Evolutionary conservation across 306 rosid species (phyloP).

Genomic region (Medicago arabica): DNA sequence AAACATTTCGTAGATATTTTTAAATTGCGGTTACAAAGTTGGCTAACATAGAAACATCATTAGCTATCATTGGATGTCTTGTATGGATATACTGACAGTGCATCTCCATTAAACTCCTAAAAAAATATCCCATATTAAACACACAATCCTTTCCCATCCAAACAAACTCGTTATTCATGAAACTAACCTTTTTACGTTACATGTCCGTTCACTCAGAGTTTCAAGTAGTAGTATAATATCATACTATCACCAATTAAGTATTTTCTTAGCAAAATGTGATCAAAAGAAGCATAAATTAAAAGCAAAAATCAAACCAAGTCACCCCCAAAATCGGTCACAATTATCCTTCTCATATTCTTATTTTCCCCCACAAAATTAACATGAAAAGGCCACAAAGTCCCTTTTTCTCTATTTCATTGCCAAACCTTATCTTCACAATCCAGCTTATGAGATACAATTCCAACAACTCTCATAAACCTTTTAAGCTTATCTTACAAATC

Average conservation of each 20-base stretch:
- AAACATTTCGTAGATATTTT: no score
- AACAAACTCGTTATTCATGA: neutral
- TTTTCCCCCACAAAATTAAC: neutral
- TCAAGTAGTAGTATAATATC: neutral
- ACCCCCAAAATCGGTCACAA: neutral
- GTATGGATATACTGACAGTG: no score
- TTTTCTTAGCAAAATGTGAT: neutral
- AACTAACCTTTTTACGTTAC: neutral
- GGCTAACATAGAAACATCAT: no score
- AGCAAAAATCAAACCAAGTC: neutral
- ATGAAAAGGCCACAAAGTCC: neutral
- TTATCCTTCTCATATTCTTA: neutral
- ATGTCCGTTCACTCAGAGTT: constrained; percentile 10
- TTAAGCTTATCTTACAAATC: neutral
- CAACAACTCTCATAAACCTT: constrained; percentile 11
- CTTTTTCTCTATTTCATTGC: neutral
- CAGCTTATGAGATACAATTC: constrained; percentile 19
- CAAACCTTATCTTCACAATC: neutral
- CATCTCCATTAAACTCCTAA: neutral
- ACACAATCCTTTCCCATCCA: constrained; percentile 15
- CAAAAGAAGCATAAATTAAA: constrained; percentile 26
- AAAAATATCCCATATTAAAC: neutral
- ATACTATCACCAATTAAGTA: neutral
- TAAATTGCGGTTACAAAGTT: no score
- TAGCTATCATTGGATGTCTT: no score